Base-by-base conservation (phyloP, 768 basidiomycete species). In the Leccinum imitatum region DNA sequence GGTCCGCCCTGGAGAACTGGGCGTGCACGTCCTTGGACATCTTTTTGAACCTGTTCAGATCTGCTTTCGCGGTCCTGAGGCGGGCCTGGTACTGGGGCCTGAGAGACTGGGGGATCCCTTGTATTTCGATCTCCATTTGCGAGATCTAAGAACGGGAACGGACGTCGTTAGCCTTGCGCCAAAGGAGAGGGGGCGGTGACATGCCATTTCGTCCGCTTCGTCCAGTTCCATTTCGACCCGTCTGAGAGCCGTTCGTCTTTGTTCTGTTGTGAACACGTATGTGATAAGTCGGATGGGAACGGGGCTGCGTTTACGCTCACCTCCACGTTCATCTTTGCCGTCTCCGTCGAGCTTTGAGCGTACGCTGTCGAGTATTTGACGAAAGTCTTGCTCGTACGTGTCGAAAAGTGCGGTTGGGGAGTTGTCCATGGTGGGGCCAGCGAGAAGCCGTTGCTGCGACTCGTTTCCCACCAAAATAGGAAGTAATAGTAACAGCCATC, bases 51-150 rank as follows among this genome's bases (percentile, higher is more conserved):
- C 82, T 84, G 41, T 84, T 77, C 17, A 98, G 80, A 53, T 89
- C 87, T 3, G 84, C 76, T 71, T 95, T 95, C 61, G 91, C 85
- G 10, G 84, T 76, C 62, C 84, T 82, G 55, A 97, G 83, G 60
- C 93, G 86, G 19, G 81, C 73, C 62, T 90, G 87, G 71, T 95
- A 95, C 61, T 86, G 84, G 0, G 87, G 76, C 54, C 90, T 85
- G 66, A 95, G 81, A 21, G 90, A 89, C 69, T 91, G 87, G 1
- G 95, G 94, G 70, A 98, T 94, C 11, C 93, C 91, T 67, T 95
- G 94, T 7, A 96, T 88, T 78, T 99, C 97, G 59, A 99, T 90
- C 78, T 98, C 96, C 96, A 99, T 97, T 84, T 99, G 97, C 51
- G 94, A 94, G 65, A 98, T 84, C 96, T 98, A 65, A 65, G 10